These are phyloP conservation scores for Cordyceps farinosa DNA, from an alignment of 2,329 filamentous ascomycete species.

Conservation along the genomic window DNA sequence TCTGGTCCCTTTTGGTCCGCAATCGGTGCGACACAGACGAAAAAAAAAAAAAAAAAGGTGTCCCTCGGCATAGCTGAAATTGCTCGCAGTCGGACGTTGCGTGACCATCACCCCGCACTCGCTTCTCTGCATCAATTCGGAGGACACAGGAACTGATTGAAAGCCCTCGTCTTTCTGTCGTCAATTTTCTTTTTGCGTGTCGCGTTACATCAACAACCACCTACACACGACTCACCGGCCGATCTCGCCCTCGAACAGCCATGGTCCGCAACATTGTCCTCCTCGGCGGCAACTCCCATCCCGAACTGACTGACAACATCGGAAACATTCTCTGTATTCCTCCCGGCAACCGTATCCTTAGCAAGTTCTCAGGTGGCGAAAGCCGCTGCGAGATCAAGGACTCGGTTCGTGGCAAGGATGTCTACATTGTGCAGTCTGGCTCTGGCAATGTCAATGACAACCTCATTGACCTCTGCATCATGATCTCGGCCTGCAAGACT, in stretches of 20 bases:
- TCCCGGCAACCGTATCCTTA: slow-evolving; percentile 76
- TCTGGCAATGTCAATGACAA: slow-evolving; percentile 93
- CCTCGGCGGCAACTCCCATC: slow-evolving; percentile 90
- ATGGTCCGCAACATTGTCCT: slow-evolving; percentile 97
- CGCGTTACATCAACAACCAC: slow-evolving; percentile 4
- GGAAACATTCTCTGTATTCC: slow-evolving; percentile 86
- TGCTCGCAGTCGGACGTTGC: background rate
- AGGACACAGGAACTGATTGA: background rate
- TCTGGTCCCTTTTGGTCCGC: slow-evolving; percentile 6
- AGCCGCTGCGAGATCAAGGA: slow-evolving; percentile 94
- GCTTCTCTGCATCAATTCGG: background rate
- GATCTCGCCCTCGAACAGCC: slow-evolving; percentile 24
- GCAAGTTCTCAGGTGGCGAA: slow-evolving; percentile 93
- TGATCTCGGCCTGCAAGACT: slow-evolving; percentile 95
- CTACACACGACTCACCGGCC: slow-evolving; percentile 14
- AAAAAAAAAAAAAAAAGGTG: slow-evolving; percentile 18
- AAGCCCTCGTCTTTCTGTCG: background rate
- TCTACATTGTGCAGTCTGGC: slow-evolving; percentile 95
- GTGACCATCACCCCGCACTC: background rate
- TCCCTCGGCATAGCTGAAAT: slow-evolving; percentile 8
- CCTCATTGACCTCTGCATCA: slow-evolving; percentile 94
- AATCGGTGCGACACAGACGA: slow-evolving; percentile 2
- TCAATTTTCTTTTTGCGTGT: background rate
- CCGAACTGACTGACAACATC: slow-evolving; percentile 78
- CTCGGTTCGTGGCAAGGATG: slow-evolving; percentile 95